Conservation (phyloP, 768 basidiomycete species). For the Polyporus arcularius region DNA sequence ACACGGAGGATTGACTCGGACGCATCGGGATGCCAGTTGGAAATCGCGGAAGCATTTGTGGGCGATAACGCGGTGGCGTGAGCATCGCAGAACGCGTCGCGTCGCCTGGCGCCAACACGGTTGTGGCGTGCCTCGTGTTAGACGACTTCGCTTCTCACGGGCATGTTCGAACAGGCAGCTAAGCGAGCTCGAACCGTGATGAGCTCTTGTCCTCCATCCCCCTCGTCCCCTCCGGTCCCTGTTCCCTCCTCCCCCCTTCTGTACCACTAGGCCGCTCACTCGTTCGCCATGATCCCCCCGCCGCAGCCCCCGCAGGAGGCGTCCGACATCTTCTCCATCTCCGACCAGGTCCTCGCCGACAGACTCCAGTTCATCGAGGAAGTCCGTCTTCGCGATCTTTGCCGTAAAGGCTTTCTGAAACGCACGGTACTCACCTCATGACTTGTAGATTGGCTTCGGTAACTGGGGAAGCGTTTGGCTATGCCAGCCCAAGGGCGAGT, state of each 20-base stretch:
- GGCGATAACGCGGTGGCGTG: conserved; percentile 19
- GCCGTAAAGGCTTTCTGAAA: not conserved
- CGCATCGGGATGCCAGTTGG: too few species aligned
- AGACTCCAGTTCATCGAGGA: conserved; percentile 76
- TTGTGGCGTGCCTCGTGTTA: conserved; percentile 13
- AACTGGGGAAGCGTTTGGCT: conserved; percentile 95
- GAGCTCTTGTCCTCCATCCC: conserved; percentile 2
- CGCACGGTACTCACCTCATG: conserved; percentile 3
- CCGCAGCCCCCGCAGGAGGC: conserved; percentile 34
- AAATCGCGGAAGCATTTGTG: conserved; percentile 5
- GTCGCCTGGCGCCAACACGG: conserved; percentile 7
- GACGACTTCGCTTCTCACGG: conserved; percentile 14
- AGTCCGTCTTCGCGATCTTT: conserved; percentile 38
- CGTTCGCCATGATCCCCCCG: conserved; percentile 26
- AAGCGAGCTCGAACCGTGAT: conserved; percentile 6
- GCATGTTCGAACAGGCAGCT: conserved; percentile 18
- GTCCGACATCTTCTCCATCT: conserved; percentile 72
- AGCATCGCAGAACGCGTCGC: conserved; percentile 8
- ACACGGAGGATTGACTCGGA: too few species aligned
- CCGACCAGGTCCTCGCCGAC: conserved; percentile 71
- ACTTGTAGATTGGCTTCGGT: conserved; percentile 75
- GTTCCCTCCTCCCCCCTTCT: conserved; percentile 15
- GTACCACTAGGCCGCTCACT: conserved; percentile 18
- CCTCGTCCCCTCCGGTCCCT: not conserved
- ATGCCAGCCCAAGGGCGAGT: conserved; percentile 58